Percentiles rank a stretch among this genome's conserved stretches.
Conservation (phyloP, 257 asterid species). For the Fraxinus pennsylvanica region DNA sequence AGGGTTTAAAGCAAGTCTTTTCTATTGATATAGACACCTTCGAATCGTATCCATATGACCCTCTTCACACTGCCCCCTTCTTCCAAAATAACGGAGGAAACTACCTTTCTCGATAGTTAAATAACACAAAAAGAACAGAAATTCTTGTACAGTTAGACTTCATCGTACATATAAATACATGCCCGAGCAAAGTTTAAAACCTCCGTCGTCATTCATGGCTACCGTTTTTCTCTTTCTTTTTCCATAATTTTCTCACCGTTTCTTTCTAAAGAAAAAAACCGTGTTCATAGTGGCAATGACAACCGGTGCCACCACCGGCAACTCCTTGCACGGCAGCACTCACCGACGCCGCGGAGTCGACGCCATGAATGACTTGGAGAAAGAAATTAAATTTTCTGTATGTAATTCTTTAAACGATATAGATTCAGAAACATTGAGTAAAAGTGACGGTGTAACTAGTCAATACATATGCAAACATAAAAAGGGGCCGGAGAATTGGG, state of each 20-base stretch:
- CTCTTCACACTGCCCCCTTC: background rate
- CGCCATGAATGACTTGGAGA: slow-evolving; percentile 21
- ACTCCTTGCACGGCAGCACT: slow-evolving; percentile 10
- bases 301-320: slow-evolving; percentile 23
- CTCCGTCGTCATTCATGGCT: background rate
- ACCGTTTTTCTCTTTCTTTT: background rate
- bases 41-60: background rate
- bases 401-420: slow-evolving; percentile 8
- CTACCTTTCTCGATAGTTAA: background rate
- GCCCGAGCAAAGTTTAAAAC: background rate
- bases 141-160: background rate
- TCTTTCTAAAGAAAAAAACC: background rate
- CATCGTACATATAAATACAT: background rate
- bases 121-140: background rate
- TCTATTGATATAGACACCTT: background rate
- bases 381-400: background rate
- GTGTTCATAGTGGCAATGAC: slow-evolving; percentile 2
- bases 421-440: slow-evolving; percentile 18
- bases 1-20: too few relatives aligned
- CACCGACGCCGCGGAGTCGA: slow-evolving; percentile 41
- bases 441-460: background rate
- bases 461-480: background rate
- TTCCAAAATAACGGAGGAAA: background rate
- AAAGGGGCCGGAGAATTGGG: slow-evolving; percentile 3
- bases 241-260: background rate